phyloP scores from a whole-genome alignment of 371 early-diverging fungal species.

The Smittium culicis region DNA sequence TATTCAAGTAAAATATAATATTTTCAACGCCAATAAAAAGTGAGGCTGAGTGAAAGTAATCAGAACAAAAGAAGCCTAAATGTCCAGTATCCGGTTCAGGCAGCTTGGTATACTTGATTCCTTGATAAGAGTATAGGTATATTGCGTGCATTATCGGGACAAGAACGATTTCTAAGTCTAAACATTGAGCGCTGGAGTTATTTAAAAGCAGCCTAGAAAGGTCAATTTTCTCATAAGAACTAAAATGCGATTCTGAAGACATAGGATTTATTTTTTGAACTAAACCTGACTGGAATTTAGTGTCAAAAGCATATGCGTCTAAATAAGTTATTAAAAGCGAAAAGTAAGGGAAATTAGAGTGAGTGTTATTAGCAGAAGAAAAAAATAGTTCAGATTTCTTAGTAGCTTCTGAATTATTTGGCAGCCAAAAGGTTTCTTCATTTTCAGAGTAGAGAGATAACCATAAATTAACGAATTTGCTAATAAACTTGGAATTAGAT shows the following conservation, averaged over 20 bases:
- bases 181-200: too few species aligned
- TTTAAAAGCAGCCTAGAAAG: too few species aligned
- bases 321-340: neutral
- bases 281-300: neutral
- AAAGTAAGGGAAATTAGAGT: conserved; percentile 2
- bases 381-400: neutral
- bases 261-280: neutral
- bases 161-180: neutral
- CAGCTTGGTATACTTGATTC: neutral
- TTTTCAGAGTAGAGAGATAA: neutral
- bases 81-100: neutral
- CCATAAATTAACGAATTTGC: conserved; percentile 5
- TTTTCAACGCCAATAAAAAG: neutral
- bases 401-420: neutral
- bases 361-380: neutral
- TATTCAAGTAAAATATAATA: neutral
- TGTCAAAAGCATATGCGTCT: neutral
- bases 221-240: neutral
- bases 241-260: neutral
- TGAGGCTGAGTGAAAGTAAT: neutral
- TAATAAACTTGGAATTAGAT: neutral
- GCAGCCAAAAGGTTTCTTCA: neutral
- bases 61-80: neutral
- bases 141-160: conserved; percentile 1
- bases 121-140: conserved; percentile 1